Base-by-base conservation (phyloP, 352 stramenopile genomes). In the Globisporangium lucens region DNA sequence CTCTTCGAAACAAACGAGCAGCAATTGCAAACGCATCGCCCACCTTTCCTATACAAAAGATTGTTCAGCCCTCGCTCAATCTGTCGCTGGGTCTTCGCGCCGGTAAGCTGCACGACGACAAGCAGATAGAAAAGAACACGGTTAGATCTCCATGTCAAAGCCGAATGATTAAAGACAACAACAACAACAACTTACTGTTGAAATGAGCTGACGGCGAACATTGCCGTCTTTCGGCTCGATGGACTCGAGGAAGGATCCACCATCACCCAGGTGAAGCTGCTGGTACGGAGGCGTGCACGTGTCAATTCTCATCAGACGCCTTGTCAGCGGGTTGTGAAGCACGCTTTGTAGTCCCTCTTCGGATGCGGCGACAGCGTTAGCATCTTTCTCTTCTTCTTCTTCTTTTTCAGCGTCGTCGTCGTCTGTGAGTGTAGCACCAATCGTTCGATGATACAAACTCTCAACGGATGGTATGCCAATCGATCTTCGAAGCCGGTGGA, bases 11-110 rank as follows among this genome's bases (percentile, higher is more conserved):
- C 29, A 22, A 43, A 15, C 9, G 27, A 2, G 53, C 5, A 24
- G 46, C 4, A 15, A 29, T n/a, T 20, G 13, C n/a, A 60, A n/a
- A 43, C 53, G 3, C 13, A 57, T 51, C 9, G 66, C 33, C 65
- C 10, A 87, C 83, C 83, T 67, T 77, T 56, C 61, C 70, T 66
- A 55, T 75, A 90, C 2, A 67, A 17, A 22, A 72, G 56, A 29
- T 93, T 93, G 1, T 79, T 75, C 5, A 93, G 51, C 17, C 70
- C 73, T 10, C 84, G 73, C 5, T 70, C 67, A 6, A 89, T 71
- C 61, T 22, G 17, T 2, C 76, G 60, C 52, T 69, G 30, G 33
- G 24, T 4, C 63, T 17, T 63, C 29, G 22, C 27, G n/a, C 15
- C n/a, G 27, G 53, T 41, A 17, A 17, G 27, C 63, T 17, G 7